These are phyloP conservation scores for Croton setiger DNA, from an alignment of 441 rosid genomes.

Conservation along the genomic window DNA sequence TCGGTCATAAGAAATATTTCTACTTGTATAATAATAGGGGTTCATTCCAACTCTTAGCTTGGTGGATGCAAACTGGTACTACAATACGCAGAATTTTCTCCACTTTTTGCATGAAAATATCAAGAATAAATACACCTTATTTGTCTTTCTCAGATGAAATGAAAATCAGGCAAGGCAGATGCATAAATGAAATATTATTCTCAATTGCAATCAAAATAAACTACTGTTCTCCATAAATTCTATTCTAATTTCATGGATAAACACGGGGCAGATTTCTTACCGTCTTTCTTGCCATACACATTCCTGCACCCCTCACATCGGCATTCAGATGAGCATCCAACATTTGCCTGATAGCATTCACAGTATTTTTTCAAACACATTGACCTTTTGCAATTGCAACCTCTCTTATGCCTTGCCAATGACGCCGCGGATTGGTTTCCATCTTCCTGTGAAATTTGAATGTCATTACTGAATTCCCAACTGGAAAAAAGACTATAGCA, in stretches of 20 bases:
- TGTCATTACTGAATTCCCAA: slow-evolving; percentile 20
- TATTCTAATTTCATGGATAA: background rate
- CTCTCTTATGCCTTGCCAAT: slow-evolving; percentile 59
- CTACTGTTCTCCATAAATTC: background rate
- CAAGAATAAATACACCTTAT: background rate
- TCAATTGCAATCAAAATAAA: background rate
- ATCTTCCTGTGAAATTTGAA: slow-evolving; percentile 39
- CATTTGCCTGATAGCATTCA: slow-evolving; percentile 79
- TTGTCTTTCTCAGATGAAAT: background rate
- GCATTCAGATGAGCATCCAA: slow-evolving; percentile 64
- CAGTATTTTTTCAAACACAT: slow-evolving; percentile 66
- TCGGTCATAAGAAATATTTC: background rate
- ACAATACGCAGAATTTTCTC: background rate
- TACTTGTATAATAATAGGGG: slow-evolving; percentile 1
- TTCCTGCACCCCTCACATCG: slow-evolving; percentile 69
- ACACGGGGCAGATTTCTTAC: slow-evolving; percentile 25
- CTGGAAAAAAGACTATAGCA: slow-evolving; percentile 4
- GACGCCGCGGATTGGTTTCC: slow-evolving; percentile 34
- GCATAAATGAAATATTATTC: background rate
- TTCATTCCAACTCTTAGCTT: background rate
- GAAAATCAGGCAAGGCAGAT: slow-evolving; percentile 10
- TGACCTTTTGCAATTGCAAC: slow-evolving; percentile 74
- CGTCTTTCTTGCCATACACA: slow-evolving; percentile 51
- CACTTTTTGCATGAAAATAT: slow-evolving; percentile 10
- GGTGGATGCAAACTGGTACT: slow-evolving; percentile 6